Conservation (phyloP, 805 yeast species). For the Yueomyces sp. region DNA sequence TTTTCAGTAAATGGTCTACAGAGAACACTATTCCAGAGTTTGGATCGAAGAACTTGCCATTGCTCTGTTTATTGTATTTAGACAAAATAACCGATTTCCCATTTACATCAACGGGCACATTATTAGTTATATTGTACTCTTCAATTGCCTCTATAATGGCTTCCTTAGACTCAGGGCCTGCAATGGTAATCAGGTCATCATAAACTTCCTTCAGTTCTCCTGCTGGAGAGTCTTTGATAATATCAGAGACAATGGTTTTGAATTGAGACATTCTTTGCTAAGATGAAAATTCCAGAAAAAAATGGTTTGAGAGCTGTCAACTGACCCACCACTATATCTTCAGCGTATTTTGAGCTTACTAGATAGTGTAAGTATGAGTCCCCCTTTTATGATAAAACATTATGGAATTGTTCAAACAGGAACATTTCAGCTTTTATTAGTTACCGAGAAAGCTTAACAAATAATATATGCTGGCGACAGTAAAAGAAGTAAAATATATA, state of each 20-base stretch:
- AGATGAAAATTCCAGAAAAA: too few relatives aligned
- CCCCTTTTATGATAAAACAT: too few relatives aligned
- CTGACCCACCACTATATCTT: too few relatives aligned
- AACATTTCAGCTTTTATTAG: too few relatives aligned
- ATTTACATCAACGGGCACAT: slow-evolving; percentile 22
- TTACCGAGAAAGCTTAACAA: too few relatives aligned
- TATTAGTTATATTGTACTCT: slow-evolving; percentile 29
- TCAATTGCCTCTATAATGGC: slow-evolving; percentile 26
- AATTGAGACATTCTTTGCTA: slow-evolving; percentile 5
- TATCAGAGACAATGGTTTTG: slow-evolving; percentile 14
- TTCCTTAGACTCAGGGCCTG: slow-evolving; percentile 27
- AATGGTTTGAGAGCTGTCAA: too few relatives aligned
- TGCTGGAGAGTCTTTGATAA: slow-evolving; percentile 22
- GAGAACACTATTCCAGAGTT: slow-evolving; percentile 35
- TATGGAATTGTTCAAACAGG: too few relatives aligned
- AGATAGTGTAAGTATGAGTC: too few relatives aligned
- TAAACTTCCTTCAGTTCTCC: slow-evolving; percentile 24
- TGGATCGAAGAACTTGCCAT: slow-evolving; percentile 45
- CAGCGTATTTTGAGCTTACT: neutral
- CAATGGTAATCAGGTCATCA: slow-evolving; percentile 31
- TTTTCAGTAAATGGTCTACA: slow-evolving; percentile 39
- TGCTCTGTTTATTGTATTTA: slow-evolving; percentile 31
- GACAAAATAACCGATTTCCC: slow-evolving; percentile 32
- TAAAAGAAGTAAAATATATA: too few relatives aligned
- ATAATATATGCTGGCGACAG: too few relatives aligned